Evolutionary conservation across 1,139 yeast species (phyloP).

Genomic region (Kurtzmaniella quercitrusa): DNA sequence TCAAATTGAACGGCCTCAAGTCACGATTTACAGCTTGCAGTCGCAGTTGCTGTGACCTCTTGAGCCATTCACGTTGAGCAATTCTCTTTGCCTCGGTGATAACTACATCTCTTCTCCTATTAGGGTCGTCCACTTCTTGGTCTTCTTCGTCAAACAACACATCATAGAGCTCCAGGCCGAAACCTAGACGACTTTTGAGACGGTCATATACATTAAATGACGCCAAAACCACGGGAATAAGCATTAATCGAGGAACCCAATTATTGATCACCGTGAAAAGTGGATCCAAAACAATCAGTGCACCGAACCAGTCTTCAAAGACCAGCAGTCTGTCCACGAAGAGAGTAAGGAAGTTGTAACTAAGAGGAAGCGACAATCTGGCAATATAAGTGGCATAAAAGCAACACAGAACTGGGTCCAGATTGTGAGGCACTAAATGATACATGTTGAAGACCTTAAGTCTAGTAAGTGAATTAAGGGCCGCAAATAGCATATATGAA

Average conservation of each 20-base stretch:
- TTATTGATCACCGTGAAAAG: constrained; percentile 69
- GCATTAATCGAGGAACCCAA: constrained; percentile 67
- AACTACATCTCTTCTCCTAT: constrained; percentile 31
- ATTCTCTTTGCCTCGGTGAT: constrained; percentile 44
- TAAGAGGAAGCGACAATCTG: constrained; percentile 75
- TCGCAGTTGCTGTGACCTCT: constrained; percentile 17
- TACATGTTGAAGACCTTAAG: constrained; percentile 72
- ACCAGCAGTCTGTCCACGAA: constrained; percentile 45
- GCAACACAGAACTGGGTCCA: constrained; percentile 71
- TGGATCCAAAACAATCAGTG: constrained; percentile 62
- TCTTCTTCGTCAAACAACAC: constrained; percentile 41
- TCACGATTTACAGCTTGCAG: constrained; percentile 6
- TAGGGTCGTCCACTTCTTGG: constrained; percentile 13
- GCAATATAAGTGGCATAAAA: constrained; percentile 81
- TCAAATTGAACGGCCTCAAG: constrained; percentile 27
- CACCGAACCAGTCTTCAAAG: constrained; percentile 64
- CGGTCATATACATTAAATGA: constrained; percentile 67
- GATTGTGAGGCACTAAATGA: constrained; percentile 62
- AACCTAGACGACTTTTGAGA: constrained; percentile 46
- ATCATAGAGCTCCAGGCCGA: constrained; percentile 49
- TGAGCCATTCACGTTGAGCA: constrained; percentile 31
- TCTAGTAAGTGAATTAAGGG: constrained; percentile 63
- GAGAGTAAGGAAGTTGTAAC: constrained; percentile 72
- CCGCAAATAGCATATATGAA: constrained; percentile 63
- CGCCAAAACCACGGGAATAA: constrained; percentile 64